These are phyloP conservation scores for Crotalaria pallida DNA, from an alignment of 306 rosid genomes.

Conservation along the genomic window DNA sequence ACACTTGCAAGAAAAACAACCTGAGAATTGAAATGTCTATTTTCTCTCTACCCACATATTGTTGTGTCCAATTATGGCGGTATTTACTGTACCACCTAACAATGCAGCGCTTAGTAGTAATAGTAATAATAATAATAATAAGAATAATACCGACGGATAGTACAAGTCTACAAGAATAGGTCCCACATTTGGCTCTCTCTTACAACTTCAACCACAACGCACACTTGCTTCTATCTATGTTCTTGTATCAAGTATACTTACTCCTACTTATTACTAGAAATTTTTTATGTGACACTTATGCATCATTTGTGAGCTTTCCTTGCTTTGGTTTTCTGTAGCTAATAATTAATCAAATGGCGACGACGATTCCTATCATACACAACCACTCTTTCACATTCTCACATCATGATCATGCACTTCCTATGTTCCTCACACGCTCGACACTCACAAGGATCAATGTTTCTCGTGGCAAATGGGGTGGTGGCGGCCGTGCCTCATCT, in stretches of 20 bases:
- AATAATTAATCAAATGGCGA: conserved; percentile 21
- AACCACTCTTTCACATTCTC: conserved; percentile 15
- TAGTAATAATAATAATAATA: too few relatives aligned
- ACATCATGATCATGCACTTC: conserved; percentile 22
- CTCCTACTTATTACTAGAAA: too few relatives aligned
- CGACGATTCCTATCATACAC: conserved; percentile 14
- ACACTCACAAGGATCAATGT: background rate
- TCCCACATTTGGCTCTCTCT: too few relatives aligned
- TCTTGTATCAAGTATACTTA: background rate
- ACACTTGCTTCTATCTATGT: background rate
- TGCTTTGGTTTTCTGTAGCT: background rate
- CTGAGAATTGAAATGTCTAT: too few relatives aligned
- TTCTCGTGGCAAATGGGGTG: background rate
- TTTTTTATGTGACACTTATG: background rate
- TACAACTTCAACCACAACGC: background rate
- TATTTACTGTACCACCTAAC: too few relatives aligned
- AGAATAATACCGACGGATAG: too few relatives aligned
- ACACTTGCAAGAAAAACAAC: too few relatives aligned
- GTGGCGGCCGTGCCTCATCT: conserved; percentile 12
- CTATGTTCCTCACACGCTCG: conserved; percentile 22
- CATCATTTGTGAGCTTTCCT: background rate
- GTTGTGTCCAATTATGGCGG: too few relatives aligned
- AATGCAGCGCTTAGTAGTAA: too few relatives aligned
- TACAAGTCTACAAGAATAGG: background rate
- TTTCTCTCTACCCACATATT: too few relatives aligned